phyloP scores from a whole-genome alignment of 2,329 filamentous ascomycete species.

The Colletotrichum liriopes region DNA sequence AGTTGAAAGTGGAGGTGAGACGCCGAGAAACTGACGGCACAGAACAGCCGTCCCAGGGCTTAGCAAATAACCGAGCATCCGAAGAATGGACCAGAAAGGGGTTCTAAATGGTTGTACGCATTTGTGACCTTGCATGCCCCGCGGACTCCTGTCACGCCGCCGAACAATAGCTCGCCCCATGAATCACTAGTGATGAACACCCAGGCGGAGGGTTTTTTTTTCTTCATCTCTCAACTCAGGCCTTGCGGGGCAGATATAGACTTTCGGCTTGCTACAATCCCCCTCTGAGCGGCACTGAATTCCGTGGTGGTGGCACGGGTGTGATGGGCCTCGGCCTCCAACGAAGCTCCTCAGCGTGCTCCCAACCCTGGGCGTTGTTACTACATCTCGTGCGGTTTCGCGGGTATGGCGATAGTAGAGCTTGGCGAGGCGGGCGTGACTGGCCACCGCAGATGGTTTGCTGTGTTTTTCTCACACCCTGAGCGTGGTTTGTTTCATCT shows the following conservation, averaged over 20 bases:
- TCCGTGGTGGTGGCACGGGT: neutral
- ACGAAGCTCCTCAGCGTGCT: neutral
- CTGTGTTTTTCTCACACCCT: neutral
- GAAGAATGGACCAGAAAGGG: neutral
- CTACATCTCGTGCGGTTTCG: neutral
- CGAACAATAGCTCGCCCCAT: neutral
- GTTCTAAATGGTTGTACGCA: neutral
- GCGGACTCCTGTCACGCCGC: neutral
- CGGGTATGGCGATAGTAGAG: too few relatives aligned
- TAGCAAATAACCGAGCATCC: neutral
- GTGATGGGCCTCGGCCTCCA: neutral
- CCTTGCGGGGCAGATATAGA: neutral
- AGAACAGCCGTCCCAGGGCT: constrained; percentile 3
- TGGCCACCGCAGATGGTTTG: neutral
- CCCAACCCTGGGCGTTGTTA: too few relatives aligned
- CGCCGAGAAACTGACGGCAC: constrained; percentile 17
- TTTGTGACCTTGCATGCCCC: neutral
- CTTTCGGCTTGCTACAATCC: neutral
- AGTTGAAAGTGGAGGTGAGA: neutral
- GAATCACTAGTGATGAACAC: neutral
- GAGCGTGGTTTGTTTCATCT: neutral
- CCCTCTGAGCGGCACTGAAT: neutral
- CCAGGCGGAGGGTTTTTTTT: neutral
- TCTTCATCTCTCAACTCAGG: neutral
- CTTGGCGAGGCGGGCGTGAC: neutral